A percentile compares a stretch with the other conserved stretches of the same genome.
Evolutionary conservation across 169 alveolate genomes (phyloP).

Genomic region (Plasmodium knowlesi): DNA sequence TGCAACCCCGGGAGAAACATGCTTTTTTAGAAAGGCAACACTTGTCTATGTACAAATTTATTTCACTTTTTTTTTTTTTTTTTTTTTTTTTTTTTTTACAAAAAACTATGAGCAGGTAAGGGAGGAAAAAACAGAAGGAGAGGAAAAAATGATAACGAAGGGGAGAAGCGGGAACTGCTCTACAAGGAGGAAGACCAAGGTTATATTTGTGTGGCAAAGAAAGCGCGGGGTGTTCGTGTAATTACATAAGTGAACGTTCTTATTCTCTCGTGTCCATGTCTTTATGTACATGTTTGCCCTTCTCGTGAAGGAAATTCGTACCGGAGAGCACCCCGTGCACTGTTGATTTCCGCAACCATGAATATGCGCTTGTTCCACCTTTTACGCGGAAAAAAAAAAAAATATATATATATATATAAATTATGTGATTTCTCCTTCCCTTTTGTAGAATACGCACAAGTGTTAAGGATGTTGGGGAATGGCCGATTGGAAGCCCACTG

Average conservation of each 20-base stretch:
- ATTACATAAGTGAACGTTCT: background rate
- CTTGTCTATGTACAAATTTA: background rate
- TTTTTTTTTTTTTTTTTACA: constrained; percentile 2
- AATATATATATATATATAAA: background rate
- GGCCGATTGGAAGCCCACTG: constrained; percentile 98
- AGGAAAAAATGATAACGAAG: constrained; percentile 96
- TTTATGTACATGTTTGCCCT: background rate
- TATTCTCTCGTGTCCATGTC: background rate
- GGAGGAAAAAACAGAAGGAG: constrained; percentile 98
- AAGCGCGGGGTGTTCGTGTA: background rate
- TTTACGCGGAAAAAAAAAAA: background rate
- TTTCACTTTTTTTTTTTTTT: constrained; percentile 19
- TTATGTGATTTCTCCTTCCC: background rate
- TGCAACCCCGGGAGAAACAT: background rate
- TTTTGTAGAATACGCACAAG: constrained; percentile 95
- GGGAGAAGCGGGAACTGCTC: constrained; percentile 94
- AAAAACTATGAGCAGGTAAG: constrained; percentile 88
- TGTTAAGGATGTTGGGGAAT: constrained; percentile 97
- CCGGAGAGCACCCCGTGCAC: background rate
- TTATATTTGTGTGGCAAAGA: constrained; percentile 15
- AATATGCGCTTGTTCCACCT: background rate
- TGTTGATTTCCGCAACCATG: background rate
- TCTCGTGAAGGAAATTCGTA: background rate
- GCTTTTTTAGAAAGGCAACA: background rate
- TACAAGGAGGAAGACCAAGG: constrained; percentile 98